Evolutionary conservation across 108 stramenopile species (phyloP).

Genomic region (Skeletonema grethae): DNA sequence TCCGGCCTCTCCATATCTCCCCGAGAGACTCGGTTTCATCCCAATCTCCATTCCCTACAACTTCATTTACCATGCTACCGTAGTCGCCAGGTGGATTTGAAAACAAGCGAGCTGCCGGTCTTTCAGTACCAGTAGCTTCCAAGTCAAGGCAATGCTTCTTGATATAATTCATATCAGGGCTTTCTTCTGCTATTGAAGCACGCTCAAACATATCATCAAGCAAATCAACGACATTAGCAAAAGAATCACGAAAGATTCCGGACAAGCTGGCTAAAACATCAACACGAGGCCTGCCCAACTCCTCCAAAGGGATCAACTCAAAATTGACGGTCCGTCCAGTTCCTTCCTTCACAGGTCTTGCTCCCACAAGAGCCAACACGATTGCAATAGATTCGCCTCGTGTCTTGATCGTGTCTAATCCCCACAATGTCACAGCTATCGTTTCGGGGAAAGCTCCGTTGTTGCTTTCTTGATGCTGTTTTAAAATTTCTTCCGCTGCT

Average conservation of each 20-base stretch:
- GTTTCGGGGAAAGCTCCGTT: constrained; percentile 79
- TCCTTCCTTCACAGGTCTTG: constrained; percentile 77
- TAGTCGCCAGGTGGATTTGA: constrained; percentile 81
- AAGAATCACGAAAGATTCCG: constrained; percentile 88
- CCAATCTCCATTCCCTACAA: constrained; percentile 85
- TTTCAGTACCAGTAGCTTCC: constrained; percentile 57
- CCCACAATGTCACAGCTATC: constrained; percentile 81
- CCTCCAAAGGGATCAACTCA: constrained; percentile 77
- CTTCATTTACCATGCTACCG: constrained; percentile 81
- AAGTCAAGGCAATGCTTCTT: constrained; percentile 73
- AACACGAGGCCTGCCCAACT: constrained; percentile 76
- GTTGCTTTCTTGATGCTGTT: constrained; percentile 67
- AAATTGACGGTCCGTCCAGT: constrained; percentile 79
- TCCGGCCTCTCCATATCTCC: constrained; percentile 80
- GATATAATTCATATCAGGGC: constrained; percentile 74
- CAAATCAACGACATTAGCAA: constrained; percentile 87
- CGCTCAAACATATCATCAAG: constrained; percentile 87
- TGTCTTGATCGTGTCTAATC: constrained; percentile 88
- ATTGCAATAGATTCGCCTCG: constrained; percentile 86
- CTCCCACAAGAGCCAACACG: constrained; percentile 81
- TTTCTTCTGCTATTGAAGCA: constrained; percentile 65
- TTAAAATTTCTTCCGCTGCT: constrained; percentile 75
- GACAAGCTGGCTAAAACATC: constrained; percentile 82
- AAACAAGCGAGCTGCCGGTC: constrained; percentile 80
- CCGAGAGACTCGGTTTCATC: constrained; percentile 72